Base-by-base conservation (phyloP, 805 yeast genomes). In the Yarrowia alimentaria region DNA sequence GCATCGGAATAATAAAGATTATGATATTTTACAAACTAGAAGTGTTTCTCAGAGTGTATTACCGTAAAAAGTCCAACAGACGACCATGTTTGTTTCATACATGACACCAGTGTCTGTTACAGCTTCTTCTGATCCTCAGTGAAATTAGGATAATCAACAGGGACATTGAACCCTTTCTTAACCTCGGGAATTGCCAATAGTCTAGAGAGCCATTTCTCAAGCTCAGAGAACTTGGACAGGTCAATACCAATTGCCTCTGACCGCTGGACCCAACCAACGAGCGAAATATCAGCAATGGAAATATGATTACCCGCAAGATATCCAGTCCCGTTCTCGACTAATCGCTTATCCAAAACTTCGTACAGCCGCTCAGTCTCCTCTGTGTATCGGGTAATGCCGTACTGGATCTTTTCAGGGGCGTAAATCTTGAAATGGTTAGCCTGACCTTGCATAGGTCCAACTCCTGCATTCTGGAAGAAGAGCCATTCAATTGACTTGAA, bases 181-280 rank as follows among this genome's bases (percentile, higher is more conserved):
- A 87, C 94, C 3, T 89, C 88, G 8, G 93, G 91, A 65, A 94
- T 77, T 67, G 93, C 78, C 89, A 85, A 81, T 90, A 87, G 83
- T 60, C 80, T 80, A 64, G 85, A 83, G n/a, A 94, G 84, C 95
- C 95, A 88, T 65, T 87, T 85, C 69, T 83, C 83, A 45, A 87
- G 90, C 64, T 84, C 86, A 28, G 78, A 78, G 24, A 72, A 67
- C 17, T 68, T 68, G 6, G 9, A 20, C 12, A 48, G 19, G 16
- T 54, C 57, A 29, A 57, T 45, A 4, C 47, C 56, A 13, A 56
- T n/a, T 7, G 25, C 14, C 10, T 42, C 17, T 37, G 62, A 30
- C 1, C 49, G 49, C 14, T 33, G 56, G 20, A 73, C 66, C 84
- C 83, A 79, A 3, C 77, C 71, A 55, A 65, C 70, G 6, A 70